Percentiles rank a stretch among this genome's conserved stretches.
Conservation (phyloP, 257 asterid species). For the Lycium ferocissimum region DNA sequence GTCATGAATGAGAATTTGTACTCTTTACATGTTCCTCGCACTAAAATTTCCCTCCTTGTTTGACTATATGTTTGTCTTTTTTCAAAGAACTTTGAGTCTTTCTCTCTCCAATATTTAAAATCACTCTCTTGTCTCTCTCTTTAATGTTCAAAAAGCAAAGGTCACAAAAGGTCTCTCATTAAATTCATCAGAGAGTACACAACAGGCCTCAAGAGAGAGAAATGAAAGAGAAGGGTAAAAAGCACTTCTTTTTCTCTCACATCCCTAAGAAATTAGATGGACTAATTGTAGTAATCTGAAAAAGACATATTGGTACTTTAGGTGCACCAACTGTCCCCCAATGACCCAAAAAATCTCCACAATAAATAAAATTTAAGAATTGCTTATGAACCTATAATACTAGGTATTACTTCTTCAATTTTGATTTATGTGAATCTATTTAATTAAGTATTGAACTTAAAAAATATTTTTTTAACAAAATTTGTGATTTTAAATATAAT, state of each 20-base stretch:
- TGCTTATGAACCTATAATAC: background rate
- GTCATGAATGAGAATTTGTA: background rate
- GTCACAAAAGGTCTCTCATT: slow-evolving; percentile 38
- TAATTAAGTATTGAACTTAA: no score
- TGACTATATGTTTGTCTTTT: slow-evolving; percentile 29
- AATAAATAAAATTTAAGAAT: background rate
- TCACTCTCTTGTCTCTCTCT: background rate
- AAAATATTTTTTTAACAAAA: no score
- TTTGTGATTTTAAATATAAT: no score
- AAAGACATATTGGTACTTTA: slow-evolving; percentile 40
- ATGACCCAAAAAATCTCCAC: slow-evolving; percentile 10
- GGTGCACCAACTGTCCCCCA: slow-evolving; percentile 53
- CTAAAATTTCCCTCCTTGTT: background rate
- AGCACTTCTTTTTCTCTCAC: background rate
- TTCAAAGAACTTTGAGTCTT: slow-evolving; percentile 31
- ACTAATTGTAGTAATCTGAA: slow-evolving; percentile 27
- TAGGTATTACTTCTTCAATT: no score
- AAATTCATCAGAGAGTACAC: slow-evolving; percentile 32
- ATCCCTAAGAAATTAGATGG: slow-evolving; percentile 20
- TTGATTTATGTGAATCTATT: no score
- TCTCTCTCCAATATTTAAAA: slow-evolving; percentile 18
- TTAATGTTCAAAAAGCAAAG: slow-evolving; percentile 30
- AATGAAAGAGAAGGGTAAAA: background rate
- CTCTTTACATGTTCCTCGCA: background rate
- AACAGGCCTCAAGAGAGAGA: background rate